Base-by-base conservation (phyloP, 2,329 filamentous ascomycete genomes). In the Clonostachys rhizophaga region DNA sequence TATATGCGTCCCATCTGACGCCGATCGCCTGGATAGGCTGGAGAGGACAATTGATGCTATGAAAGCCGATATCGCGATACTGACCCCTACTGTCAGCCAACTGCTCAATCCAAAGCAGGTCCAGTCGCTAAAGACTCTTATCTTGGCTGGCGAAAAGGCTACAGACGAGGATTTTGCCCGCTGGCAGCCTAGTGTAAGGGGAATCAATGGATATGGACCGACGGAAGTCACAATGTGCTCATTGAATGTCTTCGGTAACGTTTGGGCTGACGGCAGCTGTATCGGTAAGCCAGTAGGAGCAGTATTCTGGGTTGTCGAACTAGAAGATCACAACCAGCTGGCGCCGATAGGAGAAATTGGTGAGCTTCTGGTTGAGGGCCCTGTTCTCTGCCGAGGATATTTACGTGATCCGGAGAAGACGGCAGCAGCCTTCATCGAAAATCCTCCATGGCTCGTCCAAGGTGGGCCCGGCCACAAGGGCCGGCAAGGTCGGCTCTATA, bases 61-160 rank as follows among this genome's bases (percentile, higher is more conserved):
- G n/a, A 17, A 41, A 16, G 55, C 43, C 3, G 58, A 57, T 17
- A 55, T 49, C 51, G 52, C 52, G 0, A n/a, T 56, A 63, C 72
- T 96, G 4, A 96, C 91, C 0, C 91, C 91, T 0, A 95, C 89
- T 61, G 71, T 96, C 14, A 91, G 91, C 3, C 79, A 87, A 7
- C 71, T 95, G 10, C 67, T 94, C 1, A 83, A 85, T 49, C 91
- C 91, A 0, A 76, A 88, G 33, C 87, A 95, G 40, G 87, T 91
- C 0, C 91, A 91, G 3, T 86, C 78, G 33, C 71, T 96, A 2
- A 89, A 86, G 53, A 78, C 78, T 0, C 96, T 96, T 61, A 96
- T 96, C 53, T 95, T 91, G 0, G 91, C 91, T 8, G 91, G 91
- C 4, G 91, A 96, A 62, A 83, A 87, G 45, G 70, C 96, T 1